A percentile compares a stretch with the other conserved stretches of the same genome.
These are phyloP conservation scores for Tulasnella calospora DNA, from an alignment of 768 basidiomycete genomes.

Conservation along the genomic window DNA sequence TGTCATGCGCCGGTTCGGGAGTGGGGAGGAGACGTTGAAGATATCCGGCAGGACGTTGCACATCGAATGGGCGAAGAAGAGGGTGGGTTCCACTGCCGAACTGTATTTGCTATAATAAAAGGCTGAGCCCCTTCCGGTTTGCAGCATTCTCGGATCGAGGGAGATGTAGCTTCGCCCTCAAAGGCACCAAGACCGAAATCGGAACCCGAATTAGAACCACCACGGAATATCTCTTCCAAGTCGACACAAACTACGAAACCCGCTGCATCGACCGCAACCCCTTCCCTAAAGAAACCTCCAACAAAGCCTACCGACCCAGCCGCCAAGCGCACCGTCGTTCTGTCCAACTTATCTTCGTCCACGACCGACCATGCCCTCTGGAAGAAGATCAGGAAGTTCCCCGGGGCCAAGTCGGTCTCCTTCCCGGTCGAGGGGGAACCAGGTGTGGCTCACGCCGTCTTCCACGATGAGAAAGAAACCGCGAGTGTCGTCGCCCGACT, in stretches of 20 bases:
- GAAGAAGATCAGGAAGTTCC: conserved; percentile 81
- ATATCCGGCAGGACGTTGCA: conserved; percentile 66
- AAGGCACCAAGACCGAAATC: neutral
- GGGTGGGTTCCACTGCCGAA: conserved; percentile 44
- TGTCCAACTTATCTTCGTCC: conserved; percentile 63
- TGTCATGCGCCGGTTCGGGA: conserved; percentile 25
- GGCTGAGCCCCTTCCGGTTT: neutral
- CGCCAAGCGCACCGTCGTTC: conserved; percentile 75
- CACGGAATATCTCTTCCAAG: conserved; percentile 15
- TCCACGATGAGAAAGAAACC: conserved; percentile 62
- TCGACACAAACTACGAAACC: neutral
- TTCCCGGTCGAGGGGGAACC: conserved; percentile 52
- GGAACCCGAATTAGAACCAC: conserved; percentile 10
- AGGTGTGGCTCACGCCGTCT: conserved; percentile 64
- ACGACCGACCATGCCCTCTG: conserved; percentile 63
- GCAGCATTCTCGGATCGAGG: neutral
- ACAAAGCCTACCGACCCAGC: conserved; percentile 50
- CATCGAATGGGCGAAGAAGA: conserved; percentile 74
- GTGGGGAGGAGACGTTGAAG: conserved; percentile 59
- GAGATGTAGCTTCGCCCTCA: neutral
- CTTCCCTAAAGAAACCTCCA: neutral
- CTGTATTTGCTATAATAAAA: conserved; percentile 30
- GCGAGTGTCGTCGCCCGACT: conserved; percentile 69
- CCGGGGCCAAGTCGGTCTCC: conserved; percentile 69
- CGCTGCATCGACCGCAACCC: neutral